Conservation (phyloP, 148 eudicot genomes). For the Chenopodium formosanum region DNA sequence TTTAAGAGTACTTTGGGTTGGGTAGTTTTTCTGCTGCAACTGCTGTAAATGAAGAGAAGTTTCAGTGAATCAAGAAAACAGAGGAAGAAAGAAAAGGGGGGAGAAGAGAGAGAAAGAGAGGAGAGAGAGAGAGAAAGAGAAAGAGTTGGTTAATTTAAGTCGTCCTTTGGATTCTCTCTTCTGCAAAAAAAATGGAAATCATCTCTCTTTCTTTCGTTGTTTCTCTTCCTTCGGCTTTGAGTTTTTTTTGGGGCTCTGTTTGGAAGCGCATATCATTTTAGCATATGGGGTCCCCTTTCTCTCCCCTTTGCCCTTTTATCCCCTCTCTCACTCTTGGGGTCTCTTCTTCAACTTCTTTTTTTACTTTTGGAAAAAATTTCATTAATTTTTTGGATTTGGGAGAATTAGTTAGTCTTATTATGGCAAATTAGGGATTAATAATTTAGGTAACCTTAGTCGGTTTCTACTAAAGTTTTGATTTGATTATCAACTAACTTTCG, state of each 20-base stretch:
- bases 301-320: neutral
- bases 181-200: slow-evolving; percentile 9
- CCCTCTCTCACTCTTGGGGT: too few relatives aligned
- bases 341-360: neutral
- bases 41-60: neutral
- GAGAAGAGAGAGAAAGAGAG: neutral
- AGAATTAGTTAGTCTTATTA: too few relatives aligned
- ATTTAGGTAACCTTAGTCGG: too few relatives aligned
- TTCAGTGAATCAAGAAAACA: neutral
- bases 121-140: neutral
- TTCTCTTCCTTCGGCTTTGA: neutral
- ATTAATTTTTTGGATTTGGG: too few relatives aligned
- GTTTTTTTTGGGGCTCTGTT: slow-evolving; percentile 2
- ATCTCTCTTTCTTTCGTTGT: neutral
- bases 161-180: slow-evolving; percentile 32
- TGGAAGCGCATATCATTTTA: slow-evolving; percentile 14
- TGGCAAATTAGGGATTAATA: too few relatives aligned
- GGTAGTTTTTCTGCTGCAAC: slow-evolving; percentile 2
- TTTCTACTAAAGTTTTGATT: too few relatives aligned
- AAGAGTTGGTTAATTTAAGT: slow-evolving; percentile 16
- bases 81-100: neutral
- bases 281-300: slow-evolving; percentile 19
- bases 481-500: too few relatives aligned
- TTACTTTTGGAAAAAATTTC: neutral
- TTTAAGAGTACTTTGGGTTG: neutral